These are phyloP conservation scores for Tricholoma matsutake DNA, from an alignment of 768 basidiomycete species.

Conservation along the genomic window DNA sequence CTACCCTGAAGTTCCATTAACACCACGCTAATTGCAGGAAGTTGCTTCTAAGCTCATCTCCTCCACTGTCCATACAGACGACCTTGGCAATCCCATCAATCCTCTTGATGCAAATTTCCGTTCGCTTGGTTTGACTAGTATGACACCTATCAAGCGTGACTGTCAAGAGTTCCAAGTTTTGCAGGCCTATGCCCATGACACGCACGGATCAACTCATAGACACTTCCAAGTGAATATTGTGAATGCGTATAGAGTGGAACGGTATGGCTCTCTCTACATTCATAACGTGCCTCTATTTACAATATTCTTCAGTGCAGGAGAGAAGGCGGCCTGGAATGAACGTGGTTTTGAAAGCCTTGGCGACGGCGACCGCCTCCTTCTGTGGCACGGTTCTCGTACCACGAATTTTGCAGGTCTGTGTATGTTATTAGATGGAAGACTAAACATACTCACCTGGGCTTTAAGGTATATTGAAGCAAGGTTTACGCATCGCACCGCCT, in stretches of 20 bases:
- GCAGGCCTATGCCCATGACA: conserved; percentile 47
- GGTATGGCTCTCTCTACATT: conserved; percentile 27
- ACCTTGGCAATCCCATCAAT: conserved; percentile 46
- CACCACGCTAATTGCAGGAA: conserved; percentile 33
- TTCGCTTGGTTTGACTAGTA: conserved; percentile 48
- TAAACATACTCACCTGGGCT: background rate
- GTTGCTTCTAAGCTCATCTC: conserved; percentile 56
- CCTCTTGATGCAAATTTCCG: conserved; percentile 55
- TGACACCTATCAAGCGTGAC: conserved; percentile 41
- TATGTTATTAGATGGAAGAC: background rate
- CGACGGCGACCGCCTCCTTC: conserved; percentile 49
- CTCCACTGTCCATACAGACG: conserved; percentile 34
- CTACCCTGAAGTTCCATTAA: background rate
- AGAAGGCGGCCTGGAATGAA: conserved; percentile 39
- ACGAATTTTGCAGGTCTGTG: conserved; percentile 58
- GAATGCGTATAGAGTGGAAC: conserved; percentile 54
- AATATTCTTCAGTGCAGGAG: conserved; percentile 16
- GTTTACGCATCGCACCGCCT: conserved; percentile 61
- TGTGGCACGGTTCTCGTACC: conserved; percentile 63
- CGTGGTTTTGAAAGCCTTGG: conserved; percentile 40
- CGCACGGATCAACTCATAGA: conserved; percentile 54
- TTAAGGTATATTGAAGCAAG: conserved; percentile 56
- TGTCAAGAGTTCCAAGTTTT: conserved; percentile 48
- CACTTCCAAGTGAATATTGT: conserved; percentile 40
- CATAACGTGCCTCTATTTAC: background rate